A percentile compares a stretch with the other conserved stretches of the same genome.
Conservation (phyloP, 2,329 filamentous ascomycete genomes). For the Lizonia empirigonia region DNA sequence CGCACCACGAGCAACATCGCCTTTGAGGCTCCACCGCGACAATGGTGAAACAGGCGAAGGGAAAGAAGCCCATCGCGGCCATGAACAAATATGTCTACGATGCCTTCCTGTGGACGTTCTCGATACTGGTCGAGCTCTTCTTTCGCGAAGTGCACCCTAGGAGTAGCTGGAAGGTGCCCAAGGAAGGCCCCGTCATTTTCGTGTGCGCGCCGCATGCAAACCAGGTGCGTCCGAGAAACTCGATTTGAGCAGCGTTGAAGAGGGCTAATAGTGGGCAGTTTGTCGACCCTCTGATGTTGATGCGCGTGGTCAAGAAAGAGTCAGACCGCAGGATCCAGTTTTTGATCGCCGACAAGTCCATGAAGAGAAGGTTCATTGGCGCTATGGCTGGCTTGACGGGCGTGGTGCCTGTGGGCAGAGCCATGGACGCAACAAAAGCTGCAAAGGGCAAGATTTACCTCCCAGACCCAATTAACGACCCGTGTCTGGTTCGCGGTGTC, state of each 20-base stretch:
- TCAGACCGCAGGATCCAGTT: conserved; percentile 88
- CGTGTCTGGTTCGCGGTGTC: conserved; percentile 77
- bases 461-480: conserved; percentile 83
- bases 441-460: conserved; percentile 83
- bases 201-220: conserved; percentile 97
- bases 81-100: conserved; percentile 80
- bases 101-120: conserved; percentile 76
- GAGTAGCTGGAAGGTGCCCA: conserved; percentile 92
- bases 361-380: conserved; percentile 87
- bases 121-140: conserved; percentile 90
- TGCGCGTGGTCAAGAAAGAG: conserved; percentile 86
- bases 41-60: conserved; percentile 28
- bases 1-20: conserved; percentile 1
- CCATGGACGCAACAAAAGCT: conserved; percentile 84
- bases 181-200: conserved; percentile 86
- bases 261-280: conserved; percentile 63
- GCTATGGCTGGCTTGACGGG: conserved; percentile 83
- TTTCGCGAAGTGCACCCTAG: conserved; percentile 97
- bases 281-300: conserved; percentile 91
- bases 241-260: background rate
- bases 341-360: conserved; percentile 93
- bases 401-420: conserved; percentile 89
- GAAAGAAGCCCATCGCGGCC: conserved; percentile 48
- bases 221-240: conserved; percentile 34
- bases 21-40: conserved; percentile 14